Percentiles rank a stretch among this genome's conserved stretches.
Conservation (phyloP, 129 eudicot genomes). For the Pittosporum tobira region DNA sequence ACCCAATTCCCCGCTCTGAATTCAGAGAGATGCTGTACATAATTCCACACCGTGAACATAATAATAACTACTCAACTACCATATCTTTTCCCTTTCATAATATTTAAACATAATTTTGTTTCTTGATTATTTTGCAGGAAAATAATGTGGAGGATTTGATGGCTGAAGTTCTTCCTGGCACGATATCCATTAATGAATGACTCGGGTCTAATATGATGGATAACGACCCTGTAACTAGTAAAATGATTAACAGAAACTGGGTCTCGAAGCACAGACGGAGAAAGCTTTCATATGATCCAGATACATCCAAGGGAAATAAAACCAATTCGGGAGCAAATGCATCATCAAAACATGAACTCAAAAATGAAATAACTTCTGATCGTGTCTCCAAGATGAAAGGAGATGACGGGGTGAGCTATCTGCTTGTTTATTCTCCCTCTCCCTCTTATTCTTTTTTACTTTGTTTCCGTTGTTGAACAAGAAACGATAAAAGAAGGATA, state of each 20-base stretch:
- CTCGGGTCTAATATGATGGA: constrained; percentile 52
- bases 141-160: neutral
- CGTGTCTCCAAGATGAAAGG: constrained; percentile 59
- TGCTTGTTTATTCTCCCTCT: neutral
- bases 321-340: constrained; percentile 26
- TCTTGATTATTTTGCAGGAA: constrained; percentile 1
- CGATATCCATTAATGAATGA: constrained; percentile 9
- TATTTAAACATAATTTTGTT: no score
- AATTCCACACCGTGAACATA: no score
- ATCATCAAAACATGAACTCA: constrained; percentile 22
- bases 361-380: constrained; percentile 24
- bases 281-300: constrained; percentile 46
- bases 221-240: constrained; percentile 34
- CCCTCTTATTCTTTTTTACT: no score
- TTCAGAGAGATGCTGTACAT: no score
- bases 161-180: constrained; percentile 1
- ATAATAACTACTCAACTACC: no score
- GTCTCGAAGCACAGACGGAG: constrained; percentile 67
- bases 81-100: no score
- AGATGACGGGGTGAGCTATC: constrained; percentile 67
- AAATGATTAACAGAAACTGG: constrained; percentile 66
- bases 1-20: no score
- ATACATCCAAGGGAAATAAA: constrained; percentile 34
- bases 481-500: no score
- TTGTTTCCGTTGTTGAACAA: no score